Base-by-base conservation (phyloP, 768 basidiomycete species). In the Lactarius indigo region DNA sequence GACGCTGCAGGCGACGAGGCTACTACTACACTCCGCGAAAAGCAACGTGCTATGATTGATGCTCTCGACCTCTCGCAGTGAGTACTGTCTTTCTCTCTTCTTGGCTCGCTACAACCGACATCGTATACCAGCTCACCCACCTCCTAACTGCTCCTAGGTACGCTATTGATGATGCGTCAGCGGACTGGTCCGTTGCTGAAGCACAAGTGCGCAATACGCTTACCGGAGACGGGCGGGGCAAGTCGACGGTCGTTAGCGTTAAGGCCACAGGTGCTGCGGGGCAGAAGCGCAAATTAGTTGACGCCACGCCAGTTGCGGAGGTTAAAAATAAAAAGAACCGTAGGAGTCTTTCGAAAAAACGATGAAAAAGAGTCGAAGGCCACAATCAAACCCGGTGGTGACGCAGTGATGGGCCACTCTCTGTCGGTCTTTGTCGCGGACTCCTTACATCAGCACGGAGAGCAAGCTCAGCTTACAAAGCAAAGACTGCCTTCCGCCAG, bases 11-110 rank as follows among this genome's bases (percentile, higher is more conserved):
- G 91, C 0, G 84, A 87, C 68, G 84, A 84, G 69, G 89, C 84
- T 59, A 80, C 88, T 55, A 77, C 74, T 57, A 71, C 71, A 64
- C 77, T 85, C 70, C 76, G 79, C 35, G 88, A 90, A 78, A 85
- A 89, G 76, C 95, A 98, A 77, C 82, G 89, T 28, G 90, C 91
- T 76, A 86, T 98, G 82, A 87, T 98, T 58, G 87, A 93, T 70
- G 85, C 91, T 26, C 82, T 99, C 35, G 94, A 98, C 78, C 78
- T 98, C 66, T 85, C 82, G 78, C 89, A 90, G 94, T 98, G 74
- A 84, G 92, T 82, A 56, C 59, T 52, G 39, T 23, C 18, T 47
- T 41, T 41, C 59, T 62, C 17, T 56, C 28, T 65, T 23, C n/a
- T 50, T n/a, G 28, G 50, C 41, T 52, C 26, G 44, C 52, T 65